Conservation (phyloP, 257 asterid species). For the Penstemon eatonii region DNA sequence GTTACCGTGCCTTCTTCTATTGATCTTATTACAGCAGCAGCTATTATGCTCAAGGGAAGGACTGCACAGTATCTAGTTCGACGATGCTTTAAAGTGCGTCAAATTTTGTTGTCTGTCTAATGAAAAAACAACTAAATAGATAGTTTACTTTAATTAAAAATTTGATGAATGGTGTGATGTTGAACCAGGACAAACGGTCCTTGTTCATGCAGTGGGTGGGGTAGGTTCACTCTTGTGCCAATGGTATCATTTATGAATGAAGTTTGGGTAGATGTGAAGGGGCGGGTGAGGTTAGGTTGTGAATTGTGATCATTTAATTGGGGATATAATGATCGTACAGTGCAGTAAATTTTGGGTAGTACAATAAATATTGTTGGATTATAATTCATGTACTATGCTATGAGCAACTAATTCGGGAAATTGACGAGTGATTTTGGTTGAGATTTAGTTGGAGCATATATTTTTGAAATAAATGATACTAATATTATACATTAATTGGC, state of each 20-base stretch:
- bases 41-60: too few species aligned
- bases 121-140: background rate
- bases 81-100: conserved; percentile 73
- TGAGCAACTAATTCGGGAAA: background rate
- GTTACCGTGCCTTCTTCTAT: too few species aligned
- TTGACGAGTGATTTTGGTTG: too few species aligned
- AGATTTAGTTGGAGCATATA: too few species aligned
- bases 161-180: conserved; percentile 34
- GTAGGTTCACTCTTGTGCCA: conserved; percentile 94
- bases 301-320: conserved; percentile 24
- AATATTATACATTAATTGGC: too few species aligned
- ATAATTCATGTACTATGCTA: background rate
- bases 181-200: conserved; percentile 80
- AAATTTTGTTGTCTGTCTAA: background rate
- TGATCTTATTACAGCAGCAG: too few species aligned
- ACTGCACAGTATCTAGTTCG: conserved; percentile 61
- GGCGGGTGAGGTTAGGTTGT: background rate
- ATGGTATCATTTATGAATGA: conserved; percentile 50
- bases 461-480: too few species aligned
- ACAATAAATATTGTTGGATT: background rate
- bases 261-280: background rate
- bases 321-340: conserved; percentile 24
- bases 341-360: conserved; percentile 24
- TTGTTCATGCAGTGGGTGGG: conserved; percentile 96
- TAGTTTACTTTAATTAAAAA: background rate